Evolutionary conservation across 2,329 filamentous ascomycete genomes (phyloP), one percentile per base, ranked within the genome.

Genomic region (Teratosphaeria epicoccoides): DNA sequence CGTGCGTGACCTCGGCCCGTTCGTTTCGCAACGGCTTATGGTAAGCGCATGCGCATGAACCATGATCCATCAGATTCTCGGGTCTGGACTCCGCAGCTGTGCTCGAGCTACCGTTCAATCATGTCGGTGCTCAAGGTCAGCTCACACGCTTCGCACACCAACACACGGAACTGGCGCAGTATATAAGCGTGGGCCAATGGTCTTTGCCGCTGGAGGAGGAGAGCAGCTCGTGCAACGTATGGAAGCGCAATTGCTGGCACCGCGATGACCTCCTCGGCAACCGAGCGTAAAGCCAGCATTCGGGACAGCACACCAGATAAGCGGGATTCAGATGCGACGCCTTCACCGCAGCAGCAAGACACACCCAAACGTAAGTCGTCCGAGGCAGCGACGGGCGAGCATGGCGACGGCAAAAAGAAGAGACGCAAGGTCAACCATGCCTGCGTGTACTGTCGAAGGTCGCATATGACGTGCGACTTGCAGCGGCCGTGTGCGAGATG

Each of bases 401-500:
- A 52, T 46, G 57, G 57, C 48, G 57, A 60, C 51, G 58, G 57
- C 53, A 65, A 65, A 53, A 76, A 75, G 68, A 77, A 76, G 68
- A 69, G 74, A 55, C 69, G 73, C 61, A 77, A 77, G 63, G 75
- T 78, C 66, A 77, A 76, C 63, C 75, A 77, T 68, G 75, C 75
- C 45, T 77, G 75, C 64, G 73, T 77, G 45, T 77, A 77, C 62
- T 77, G 73, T 46, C 56, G 74, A 63, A 71, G 75, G 61, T 76
- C 74, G 68, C 75, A 77, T 63, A 77, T 77, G 75, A 77, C 75
- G 51, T 77, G 75, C 66, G 75, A 77, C 62, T 71, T 76, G 49
- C 88, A 95, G 76, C 85, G 93, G 68, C 93, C 93, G 65, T 98
- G 93, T 79, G 91, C 88, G 64, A 82, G 93, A 73, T 98, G 93